Percentiles rank a stretch among this genome's conserved stretches.
These are phyloP conservation scores for Macrotyloma uniflorum DNA, from an alignment of 306 rosid species.

Conservation along the genomic window DNA sequence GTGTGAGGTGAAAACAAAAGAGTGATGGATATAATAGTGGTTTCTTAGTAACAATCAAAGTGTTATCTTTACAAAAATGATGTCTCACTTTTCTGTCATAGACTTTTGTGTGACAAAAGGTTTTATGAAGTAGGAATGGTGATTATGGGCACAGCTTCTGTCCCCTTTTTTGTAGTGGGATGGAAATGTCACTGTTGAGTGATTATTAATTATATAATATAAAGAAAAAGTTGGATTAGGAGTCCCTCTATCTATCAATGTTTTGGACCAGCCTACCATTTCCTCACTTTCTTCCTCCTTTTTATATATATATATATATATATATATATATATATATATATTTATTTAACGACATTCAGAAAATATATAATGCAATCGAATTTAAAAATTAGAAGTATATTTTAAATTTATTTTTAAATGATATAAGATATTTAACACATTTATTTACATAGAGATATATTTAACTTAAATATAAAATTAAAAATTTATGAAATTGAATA, in stretches of 20 bases:
- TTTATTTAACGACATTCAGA: no score
- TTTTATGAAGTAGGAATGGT: background rate
- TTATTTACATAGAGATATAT: no score
- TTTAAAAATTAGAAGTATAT: no score
- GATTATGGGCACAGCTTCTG: background rate
- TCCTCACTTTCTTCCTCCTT: background rate
- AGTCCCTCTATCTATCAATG: background rate
- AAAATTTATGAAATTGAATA: no score
- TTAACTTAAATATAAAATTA: no score
- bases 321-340: no score
- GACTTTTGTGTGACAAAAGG: background rate
- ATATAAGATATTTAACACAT: no score
- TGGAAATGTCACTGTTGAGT: background rate
- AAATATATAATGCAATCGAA: no score
- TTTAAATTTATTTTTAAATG: no score
- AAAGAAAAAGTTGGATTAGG: background rate
- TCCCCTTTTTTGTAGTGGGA: slow-evolving; percentile 9
- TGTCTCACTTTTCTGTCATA: background rate
- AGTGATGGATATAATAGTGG: background rate
- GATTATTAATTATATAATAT: background rate
- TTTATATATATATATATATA: no score
- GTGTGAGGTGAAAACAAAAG: background rate
- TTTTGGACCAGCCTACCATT: background rate
- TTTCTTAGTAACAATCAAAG: slow-evolving; percentile 28
- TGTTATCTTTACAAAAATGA: slow-evolving; percentile 19